Base-by-base conservation (phyloP, 441 rosid species). In the Daphne laureola region DNA sequence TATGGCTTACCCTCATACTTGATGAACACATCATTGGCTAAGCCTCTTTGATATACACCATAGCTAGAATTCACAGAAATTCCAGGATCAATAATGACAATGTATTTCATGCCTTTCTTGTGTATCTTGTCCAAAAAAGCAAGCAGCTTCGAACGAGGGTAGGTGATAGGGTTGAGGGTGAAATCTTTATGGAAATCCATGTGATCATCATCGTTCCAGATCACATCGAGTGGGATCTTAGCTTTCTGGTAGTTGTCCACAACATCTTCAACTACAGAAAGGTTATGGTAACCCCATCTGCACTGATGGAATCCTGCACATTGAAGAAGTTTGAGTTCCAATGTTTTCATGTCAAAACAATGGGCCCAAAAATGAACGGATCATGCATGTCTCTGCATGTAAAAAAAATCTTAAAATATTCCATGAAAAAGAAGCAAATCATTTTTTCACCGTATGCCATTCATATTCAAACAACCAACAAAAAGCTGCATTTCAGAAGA, bases 201-300 rank as follows among this genome's bases (percentile, higher is more conserved):
- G 79, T 93, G 95, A 75, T 93, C 97, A 59, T 85, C 99, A 44
- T 93, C 99, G 38, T 82, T 93, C 97, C 97, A 90, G 14, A 90
- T 90, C 54, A 93, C 97, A 52, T 93, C 96, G 2, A 87, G 96
- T 2, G 97, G 99, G 65, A 93, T 93, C 68, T 79, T 67, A 8
- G 95, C 92, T 65, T 82, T 83, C 45, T 78, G 55, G 73, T 93
- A 93, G 72, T 63, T 90, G 21, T 72, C 90, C 0, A 93, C 99
- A 5, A 93, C 99, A 23, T 93, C 97, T 77, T 93, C 99, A 5
- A 90, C 80, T 3, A 85, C 95, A 14, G 99, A 89, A 53, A 93
- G 69, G 72, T 93, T 93, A 70, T 70, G 97, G 76, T 93, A 93
- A 54, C 99, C 99, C 99, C 99, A 93, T 70, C 96, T 76, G 59